Evolutionary conservation across 2,329 filamentous ascomycete species (phyloP).

Genomic region (Diaporthe helianthi): DNA sequence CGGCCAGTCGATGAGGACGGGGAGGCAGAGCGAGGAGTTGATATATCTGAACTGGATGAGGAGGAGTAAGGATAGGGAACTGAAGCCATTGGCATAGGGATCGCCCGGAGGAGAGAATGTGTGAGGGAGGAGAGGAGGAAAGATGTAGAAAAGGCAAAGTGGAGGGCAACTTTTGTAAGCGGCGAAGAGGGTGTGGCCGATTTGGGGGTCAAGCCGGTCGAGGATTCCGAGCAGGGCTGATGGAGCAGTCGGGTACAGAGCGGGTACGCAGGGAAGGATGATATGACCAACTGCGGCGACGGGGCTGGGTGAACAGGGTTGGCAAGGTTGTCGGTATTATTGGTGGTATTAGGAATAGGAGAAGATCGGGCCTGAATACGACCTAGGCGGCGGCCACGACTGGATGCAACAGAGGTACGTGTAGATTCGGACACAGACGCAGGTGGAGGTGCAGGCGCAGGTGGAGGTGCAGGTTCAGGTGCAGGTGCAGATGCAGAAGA

Average conservation of each 20-base stretch:
- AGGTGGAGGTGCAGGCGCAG: no score
- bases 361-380: conserved; percentile 14
- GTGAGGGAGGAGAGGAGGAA: conserved; percentile 35
- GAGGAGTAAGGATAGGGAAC: conserved; percentile 54
- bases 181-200: conserved; percentile 6
- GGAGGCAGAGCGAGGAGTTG: conserved; percentile 61
- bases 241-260: conserved; percentile 25
- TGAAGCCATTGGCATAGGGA: conserved; percentile 51
- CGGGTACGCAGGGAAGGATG: conserved; percentile 17
- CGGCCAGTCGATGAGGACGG: conserved; percentile 57
- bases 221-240: conserved; percentile 26
- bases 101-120: conserved; percentile 35
- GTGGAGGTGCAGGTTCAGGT: no score
- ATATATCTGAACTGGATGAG: conserved; percentile 56
- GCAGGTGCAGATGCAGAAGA: neutral
- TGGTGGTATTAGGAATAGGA: conserved; percentile 16
- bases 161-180: conserved; percentile 27
- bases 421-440: neutral
- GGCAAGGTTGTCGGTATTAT: conserved; percentile 25
- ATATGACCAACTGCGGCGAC: conserved; percentile 30
- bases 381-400: neutral
- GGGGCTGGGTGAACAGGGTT: conserved; percentile 31
- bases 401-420: conserved; percentile 19
- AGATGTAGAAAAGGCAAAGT: conserved; percentile 27
- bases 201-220: conserved; percentile 18